Conservation (phyloP, 2,329 filamentous ascomycete species). For the Colletotrichum incanum region DNA sequence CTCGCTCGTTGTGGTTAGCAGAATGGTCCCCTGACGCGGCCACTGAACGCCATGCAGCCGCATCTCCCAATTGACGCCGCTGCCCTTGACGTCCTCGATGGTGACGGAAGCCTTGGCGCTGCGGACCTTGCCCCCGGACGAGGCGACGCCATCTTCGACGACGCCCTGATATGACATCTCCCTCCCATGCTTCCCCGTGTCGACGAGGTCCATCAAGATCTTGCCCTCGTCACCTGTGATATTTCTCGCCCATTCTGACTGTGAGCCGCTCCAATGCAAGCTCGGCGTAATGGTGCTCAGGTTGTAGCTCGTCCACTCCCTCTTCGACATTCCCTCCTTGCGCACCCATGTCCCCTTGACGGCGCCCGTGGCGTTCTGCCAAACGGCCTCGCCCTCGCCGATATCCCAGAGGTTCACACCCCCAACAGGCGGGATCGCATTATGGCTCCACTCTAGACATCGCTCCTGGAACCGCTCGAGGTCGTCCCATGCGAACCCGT, state of each 20-base stretch:
- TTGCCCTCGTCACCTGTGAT: constrained; percentile 81
- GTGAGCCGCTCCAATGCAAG: constrained; percentile 74
- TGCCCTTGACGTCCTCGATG: constrained; percentile 79
- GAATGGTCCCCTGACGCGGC: constrained; percentile 81
- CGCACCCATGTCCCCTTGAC: constrained; percentile 84
- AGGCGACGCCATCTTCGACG: constrained; percentile 51
- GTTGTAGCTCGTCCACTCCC: constrained; percentile 70
- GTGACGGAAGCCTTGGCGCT: constrained; percentile 80
- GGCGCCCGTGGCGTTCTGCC: constrained; percentile 84
- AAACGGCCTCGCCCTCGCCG: constrained; percentile 66
- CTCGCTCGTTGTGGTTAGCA: constrained; percentile 92
- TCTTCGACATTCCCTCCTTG: constrained; percentile 63
- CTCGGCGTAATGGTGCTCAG: constrained; percentile 75
- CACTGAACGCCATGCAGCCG: constrained; percentile 89
- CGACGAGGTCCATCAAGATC: constrained; percentile 77
- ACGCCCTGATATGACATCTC: constrained; percentile 60
- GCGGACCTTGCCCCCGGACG: constrained; percentile 71
- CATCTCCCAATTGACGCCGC: constrained; percentile 85
- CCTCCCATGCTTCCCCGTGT: constrained; percentile 61
- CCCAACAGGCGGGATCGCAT: constrained; percentile 61
- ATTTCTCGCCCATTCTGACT: constrained; percentile 81
- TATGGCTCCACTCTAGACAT: constrained; percentile 73
- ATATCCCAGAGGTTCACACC: constrained; percentile 59
- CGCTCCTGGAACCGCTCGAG: constrained; percentile 76
- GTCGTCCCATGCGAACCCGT: constrained; percentile 85